Evolutionary conservation across 176 grass and related monocot species (phyloP).

Genomic region (Avena insularis): DNA sequence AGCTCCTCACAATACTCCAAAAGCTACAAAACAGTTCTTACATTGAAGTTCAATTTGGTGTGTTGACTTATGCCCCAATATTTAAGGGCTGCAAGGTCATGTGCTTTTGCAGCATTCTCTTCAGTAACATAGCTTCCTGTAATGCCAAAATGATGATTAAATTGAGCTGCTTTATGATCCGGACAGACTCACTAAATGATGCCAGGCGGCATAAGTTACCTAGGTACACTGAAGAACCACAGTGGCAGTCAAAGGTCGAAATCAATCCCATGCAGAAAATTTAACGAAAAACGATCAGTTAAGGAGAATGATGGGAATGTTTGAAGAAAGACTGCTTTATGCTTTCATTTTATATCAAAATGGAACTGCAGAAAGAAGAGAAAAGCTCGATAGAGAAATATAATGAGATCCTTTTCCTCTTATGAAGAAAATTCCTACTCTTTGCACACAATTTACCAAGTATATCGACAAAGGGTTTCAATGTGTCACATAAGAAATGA

Average conservation of each 20-base stretch:
- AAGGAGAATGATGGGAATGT: background rate
- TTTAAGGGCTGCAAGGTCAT: constrained; percentile 95
- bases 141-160: constrained; percentile 44
- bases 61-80: constrained; percentile 75
- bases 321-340: background rate
- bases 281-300: constrained; percentile 33
- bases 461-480: background rate
- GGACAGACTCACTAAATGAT: constrained; percentile 22
- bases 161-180: constrained; percentile 26
- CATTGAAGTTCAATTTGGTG: constrained; percentile 88
- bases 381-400: background rate
- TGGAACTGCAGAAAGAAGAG: background rate
- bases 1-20: constrained; percentile 28
- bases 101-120: constrained; percentile 91
- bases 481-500: constrained; percentile 6
- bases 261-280: constrained; percentile 39
- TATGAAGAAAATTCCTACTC: background rate
- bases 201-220: constrained; percentile 49
- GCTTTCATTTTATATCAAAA: background rate
- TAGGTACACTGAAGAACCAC: constrained; percentile 78
- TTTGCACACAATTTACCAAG: background rate
- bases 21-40: constrained; percentile 45
- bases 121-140: constrained; percentile 97
- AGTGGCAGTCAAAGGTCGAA: constrained; percentile 30
- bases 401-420: constrained; percentile 7